Base-by-base conservation (phyloP, 768 basidiomycete genomes). In the Dendrothele bispora region DNA sequence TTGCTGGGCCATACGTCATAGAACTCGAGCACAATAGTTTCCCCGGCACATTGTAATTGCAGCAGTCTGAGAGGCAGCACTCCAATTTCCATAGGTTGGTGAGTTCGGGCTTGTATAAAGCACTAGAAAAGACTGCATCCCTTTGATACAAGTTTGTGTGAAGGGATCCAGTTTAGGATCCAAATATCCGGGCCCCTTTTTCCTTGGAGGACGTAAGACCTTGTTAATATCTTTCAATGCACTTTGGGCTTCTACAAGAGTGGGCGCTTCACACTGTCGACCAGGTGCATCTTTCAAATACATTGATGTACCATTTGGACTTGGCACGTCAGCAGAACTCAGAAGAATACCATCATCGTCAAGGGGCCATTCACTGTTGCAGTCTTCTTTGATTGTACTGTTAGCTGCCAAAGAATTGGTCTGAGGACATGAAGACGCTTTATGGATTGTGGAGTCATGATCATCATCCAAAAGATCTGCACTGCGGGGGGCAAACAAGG, bases 41-140 rank as follows among this genome's bases (percentile, higher is more conserved):
- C 60, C 62, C 17, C 49, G 30, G 2, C 51, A 50, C 14, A 56
- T 28, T 1, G 49, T 46, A 40, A 60, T 42, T 29, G 63, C 57
- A 6, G 62, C 52, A 18, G 54, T 51, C 6, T 49, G 36, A 8
- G 60, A 52, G n/a, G 64, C 55, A 3, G 57, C 50, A 22, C 30
- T 51, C 64, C 62, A 66, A 11, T 46, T 12, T 15, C 57, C 46
- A 35, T 56, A 56, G 10, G 59, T 53, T 1, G 5, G 11, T 40
- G 60, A 55, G 15, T 32, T 14, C 5, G 4, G 20, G 38, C 51
- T 41, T 14, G 46, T 59, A 35, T 55, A 65, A 12, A 58, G 20
- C 12, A 27, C 20, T 2, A 63, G 46, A 32, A 63, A 48, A 15
- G 50, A 17, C 10, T 32, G 15, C 53, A 65, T 59, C 12, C 55